Evolutionary conservation across 352 stramenopile species (phyloP), one percentile per base, ranked within the genome.

Genomic region (Blastocystis sp.): DNA sequence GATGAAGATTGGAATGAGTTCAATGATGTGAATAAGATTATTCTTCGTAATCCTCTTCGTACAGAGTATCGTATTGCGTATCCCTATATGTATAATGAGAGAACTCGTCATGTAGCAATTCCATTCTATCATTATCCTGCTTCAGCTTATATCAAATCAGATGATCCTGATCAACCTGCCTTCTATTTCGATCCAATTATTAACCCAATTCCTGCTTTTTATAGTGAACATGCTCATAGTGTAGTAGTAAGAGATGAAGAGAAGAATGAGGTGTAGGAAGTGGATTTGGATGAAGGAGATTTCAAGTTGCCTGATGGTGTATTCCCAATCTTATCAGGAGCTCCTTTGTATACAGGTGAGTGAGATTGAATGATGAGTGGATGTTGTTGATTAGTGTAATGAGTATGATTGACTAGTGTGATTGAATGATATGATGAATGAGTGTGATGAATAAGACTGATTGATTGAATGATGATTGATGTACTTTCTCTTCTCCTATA

Each of bases 1-100:
- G 96, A 98, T 83, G 96, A 99, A 88, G 97, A 99, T 91, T 99
- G 97, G 97, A 99, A 99, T 91, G 97, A 99, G 89, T 99, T 99
- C 91, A 99, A 99, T 88, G 97, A 99, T 90, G 98, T 99, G 89
- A 97, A 98, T 90, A 99, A 99, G 91, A 98, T 99, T 89, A 98
- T 99, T 89, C 98, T 99, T 88, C 94, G 96, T 5, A 93, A 98
- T 89, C 95, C 97, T 88, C 98, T 99, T 89, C 93, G 96, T 29
- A 98, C 95, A 2, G 97, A 99, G 90, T 99, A 99, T 91, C 95
- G 95, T 78, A 96, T 99, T 88, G 96, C 96, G 11, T 99, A 98
- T 90, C 96, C 96, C 19, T 97, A 98, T 89, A 90, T 99, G 56
- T 99, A 99, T 92, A 99, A 99, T 89, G 98, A 94, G 74, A 91